Percentiles rank a stretch among this genome's conserved stretches.
Evolutionary conservation across 2,329 filamentous ascomycete genomes (phyloP).

Genomic region (Phialemonium atrogriseum): DNA sequence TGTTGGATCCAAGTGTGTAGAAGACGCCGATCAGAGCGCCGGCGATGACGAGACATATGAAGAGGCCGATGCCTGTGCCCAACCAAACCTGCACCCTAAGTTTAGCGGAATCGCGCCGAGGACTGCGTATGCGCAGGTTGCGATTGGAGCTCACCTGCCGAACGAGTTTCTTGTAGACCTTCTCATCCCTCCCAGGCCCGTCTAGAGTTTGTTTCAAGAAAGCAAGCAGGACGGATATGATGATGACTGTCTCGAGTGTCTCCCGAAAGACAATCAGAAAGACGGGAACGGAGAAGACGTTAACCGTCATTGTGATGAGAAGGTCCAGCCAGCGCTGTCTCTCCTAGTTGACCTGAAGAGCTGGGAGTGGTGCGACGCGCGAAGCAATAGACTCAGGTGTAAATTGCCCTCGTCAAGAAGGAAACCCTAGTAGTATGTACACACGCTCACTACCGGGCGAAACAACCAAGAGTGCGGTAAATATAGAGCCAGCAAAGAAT

Average conservation of each 20-base stretch:
- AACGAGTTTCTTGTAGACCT: slow-evolving; percentile 58
- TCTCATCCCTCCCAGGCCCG: slow-evolving; percentile 51
- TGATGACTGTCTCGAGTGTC: slow-evolving; percentile 72
- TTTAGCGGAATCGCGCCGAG: too few species aligned
- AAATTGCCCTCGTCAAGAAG: too few species aligned
- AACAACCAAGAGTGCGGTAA: too few species aligned
- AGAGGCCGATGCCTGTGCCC: slow-evolving; percentile 48
- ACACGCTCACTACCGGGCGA: too few species aligned
- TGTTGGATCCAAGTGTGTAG: slow-evolving; percentile 57
- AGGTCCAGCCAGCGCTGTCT: background rate
- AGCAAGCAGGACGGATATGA: slow-evolving; percentile 77
- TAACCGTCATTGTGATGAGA: slow-evolving; percentile 42
- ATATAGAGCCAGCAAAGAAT: too few species aligned
- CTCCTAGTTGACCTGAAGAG: background rate
- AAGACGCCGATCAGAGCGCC: slow-evolving; percentile 61
- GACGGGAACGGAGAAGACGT: slow-evolving; percentile 70
- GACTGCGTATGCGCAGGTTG: too few species aligned
- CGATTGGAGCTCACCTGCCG: slow-evolving; percentile 42
- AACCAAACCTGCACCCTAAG: slow-evolving; percentile 52
- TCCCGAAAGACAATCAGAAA: slow-evolving; percentile 92
- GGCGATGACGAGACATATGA: slow-evolving; percentile 55
- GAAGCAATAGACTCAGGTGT: too few species aligned
- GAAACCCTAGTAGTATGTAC: too few species aligned
- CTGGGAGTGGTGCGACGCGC: too few species aligned
- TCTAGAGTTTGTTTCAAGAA: slow-evolving; percentile 76